Evolutionary conservation across 1,284 basidiomycete species (phyloP), one percentile per base, ranked within the genome.

Genomic region (Fomitopsis palustris): DNA sequence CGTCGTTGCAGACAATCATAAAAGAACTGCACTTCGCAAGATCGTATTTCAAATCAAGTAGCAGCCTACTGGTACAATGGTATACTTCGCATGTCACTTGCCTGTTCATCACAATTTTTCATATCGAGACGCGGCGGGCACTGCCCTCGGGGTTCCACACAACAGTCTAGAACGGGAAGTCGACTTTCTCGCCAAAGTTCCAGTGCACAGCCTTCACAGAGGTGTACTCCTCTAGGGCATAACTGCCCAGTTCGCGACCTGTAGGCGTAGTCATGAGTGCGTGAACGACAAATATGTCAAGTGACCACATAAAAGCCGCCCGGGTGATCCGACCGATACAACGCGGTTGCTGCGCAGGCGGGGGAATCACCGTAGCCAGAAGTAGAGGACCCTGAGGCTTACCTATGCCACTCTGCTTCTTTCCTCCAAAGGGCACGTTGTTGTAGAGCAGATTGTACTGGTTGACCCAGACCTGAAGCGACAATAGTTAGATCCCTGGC

Each of bases 371-470:
- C n/a, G 31, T 14, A 25, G 21, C 37, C 42, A 42, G 38, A 38
- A 41, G 33, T n/a, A 31, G 29, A 16, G 19, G 31, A 52, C 27
- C 47, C 10, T 51, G 31, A 33, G 38, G 65, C 72, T 62, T 59
- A 81, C 88, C 89, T 59, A 88, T 83, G 19, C 89, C 89, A 60
- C 82, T 85, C 69, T 87, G 87, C 75, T 95, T 96, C 80, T 93
- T 96, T 16, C 96, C 95, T 25, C 95, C 96, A 67, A 97, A 97
- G 0, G 96, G 95, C 39, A 93, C 91, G 60, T 92, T 92, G 72
- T 90, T 91, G 70, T 83, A 83, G 53, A 95, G 71, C 7, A 91
- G 60, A 65, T 90, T 91, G 75, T 96, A 96, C 71, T 93, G 87
- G 74, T 96, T 96, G 60, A 93, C 81, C 93, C 93, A 95, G 35